Conservation (phyloP, 768 basidiomycete genomes). For the Xerocomus brunneocitrinus region DNA sequence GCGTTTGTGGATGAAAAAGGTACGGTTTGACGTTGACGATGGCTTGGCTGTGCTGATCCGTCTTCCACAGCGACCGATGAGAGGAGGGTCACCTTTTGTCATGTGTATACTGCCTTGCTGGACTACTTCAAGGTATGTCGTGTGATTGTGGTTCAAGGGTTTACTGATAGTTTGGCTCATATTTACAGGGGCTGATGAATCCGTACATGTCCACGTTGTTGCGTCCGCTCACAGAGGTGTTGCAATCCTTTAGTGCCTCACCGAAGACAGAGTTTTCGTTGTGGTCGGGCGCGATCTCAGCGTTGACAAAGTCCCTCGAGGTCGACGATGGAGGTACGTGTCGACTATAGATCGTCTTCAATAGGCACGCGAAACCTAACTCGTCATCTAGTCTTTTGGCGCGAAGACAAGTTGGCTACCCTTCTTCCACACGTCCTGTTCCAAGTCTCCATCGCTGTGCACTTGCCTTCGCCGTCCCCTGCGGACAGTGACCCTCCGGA, state of each 20-base stretch:
- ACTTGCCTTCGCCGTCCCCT: conserved; percentile 13
- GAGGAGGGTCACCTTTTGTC: conserved; percentile 69
- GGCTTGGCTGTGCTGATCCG: not conserved
- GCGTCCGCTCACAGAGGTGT: conserved; percentile 57
- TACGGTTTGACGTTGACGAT: conserved; percentile 26
- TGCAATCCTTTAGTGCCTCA: conserved; percentile 46
- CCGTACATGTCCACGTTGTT: conserved; percentile 84
- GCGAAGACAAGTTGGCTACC: conserved; percentile 69
- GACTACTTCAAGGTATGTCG: conserved; percentile 82
- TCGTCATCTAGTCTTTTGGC: conserved; percentile 71
- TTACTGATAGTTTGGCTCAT: not conserved
- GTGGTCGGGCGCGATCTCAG: conserved; percentile 60
- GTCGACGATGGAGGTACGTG: conserved; percentile 76
- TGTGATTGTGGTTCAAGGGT: too few relatives aligned
- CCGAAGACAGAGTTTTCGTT: conserved; percentile 37
- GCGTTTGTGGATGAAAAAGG: conserved; percentile 62
- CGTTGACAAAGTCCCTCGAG: conserved; percentile 63
- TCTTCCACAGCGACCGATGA: conserved; percentile 28
- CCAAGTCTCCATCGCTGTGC: conserved; percentile 56
- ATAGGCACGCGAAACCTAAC: not conserved
- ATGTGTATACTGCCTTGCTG: conserved; percentile 66
- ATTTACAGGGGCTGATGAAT: conserved; percentile 69
- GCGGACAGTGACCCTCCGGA: not conserved
- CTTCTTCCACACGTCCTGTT: conserved; percentile 55
- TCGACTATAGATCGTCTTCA: not conserved